Evolutionary conservation across 306 rosid species (phyloP), one percentile per base, ranked within the genome.

Genomic region (Albizia julibrissin): DNA sequence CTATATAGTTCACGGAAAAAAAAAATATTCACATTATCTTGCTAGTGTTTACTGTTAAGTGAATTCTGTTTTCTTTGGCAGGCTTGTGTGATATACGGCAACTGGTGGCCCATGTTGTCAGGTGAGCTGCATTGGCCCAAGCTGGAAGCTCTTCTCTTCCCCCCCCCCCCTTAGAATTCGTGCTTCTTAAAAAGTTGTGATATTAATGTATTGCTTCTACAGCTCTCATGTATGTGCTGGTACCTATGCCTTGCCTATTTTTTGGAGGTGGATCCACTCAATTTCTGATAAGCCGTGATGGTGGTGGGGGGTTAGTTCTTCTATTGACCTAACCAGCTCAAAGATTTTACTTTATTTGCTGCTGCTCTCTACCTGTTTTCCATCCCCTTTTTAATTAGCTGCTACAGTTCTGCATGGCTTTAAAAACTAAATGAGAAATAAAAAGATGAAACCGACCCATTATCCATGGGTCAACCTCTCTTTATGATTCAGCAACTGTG

Each of bases 41-140:
- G 61, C 50, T 65, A 72, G 76, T 54, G 68, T 73, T 62, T 6
- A 73, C 11, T 43, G 67, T 73, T 62, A 12, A 73, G 15, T 37
- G 10, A 26, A 39, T 69, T 56, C 64, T 80, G 62, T 80, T 79
- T 72, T 26, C 49, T 80, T 68, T 79, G 85, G 82, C 90, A 95
- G 99, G 98, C 98, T 67, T 96, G 99, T 81, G 98, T 91, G 66
- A 82, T 95, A 85, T 95, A 92, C 90, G 91, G 83, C 89, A 95
- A 95, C 82, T 95, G 99, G 99, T 95, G 97, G 98, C 99, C 98
- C 34, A 87, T 95, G 99, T 78, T 96, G 82, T 86, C 98, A 83
- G 99, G 98, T 96, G 81, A 87, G 83, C 80, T 62, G 49, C 22
- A 62, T 67, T 72, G 42, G 13, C 31, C 8, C 31, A 3, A 78